These are phyloP conservation scores for Sporothrix sp. DNA, from an alignment of 2,329 filamentous ascomycete genomes.

Conservation along the genomic window DNA sequence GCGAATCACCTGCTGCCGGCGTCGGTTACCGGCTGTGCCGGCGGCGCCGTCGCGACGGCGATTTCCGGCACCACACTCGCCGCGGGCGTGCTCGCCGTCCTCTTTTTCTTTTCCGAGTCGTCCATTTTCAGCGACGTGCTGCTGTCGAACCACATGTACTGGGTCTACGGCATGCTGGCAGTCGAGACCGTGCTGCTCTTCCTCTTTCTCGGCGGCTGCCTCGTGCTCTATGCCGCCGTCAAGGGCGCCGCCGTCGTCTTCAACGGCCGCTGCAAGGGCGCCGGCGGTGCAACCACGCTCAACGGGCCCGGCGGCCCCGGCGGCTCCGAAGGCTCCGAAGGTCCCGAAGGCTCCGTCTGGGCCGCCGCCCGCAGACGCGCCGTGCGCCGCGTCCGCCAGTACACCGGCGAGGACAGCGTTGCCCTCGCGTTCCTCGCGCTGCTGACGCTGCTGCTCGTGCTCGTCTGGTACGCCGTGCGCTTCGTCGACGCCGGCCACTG, in stretches of 20 bases:
- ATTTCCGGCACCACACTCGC: neutral
- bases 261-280: neutral
- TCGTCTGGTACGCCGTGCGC: conserved; percentile 6
- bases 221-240: neutral
- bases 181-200: conserved; percentile 1
- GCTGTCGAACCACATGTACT: neutral
- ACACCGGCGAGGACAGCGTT: neutral
- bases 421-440: neutral
- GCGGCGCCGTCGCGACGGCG: neutral
- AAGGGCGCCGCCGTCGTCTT: neutral
- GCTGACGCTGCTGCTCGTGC: neutral
- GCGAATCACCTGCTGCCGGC: neutral
- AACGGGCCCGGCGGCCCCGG: neutral
- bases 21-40: neutral
- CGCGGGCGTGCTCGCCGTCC: neutral
- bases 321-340: too few species aligned
- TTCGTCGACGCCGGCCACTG: conserved; percentile 8
- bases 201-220: neutral
- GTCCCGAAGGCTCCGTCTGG: too few species aligned
- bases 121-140: neutral
- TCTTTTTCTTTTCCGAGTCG: neutral
- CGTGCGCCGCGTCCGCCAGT: neutral
- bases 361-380: neutral
- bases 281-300: too few species aligned
- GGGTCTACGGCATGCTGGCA: neutral